Evolutionary conservation across 805 yeast species (phyloP), one percentile per base, ranked within the genome.

Genomic region (Diddensiella caesifluorescens): DNA sequence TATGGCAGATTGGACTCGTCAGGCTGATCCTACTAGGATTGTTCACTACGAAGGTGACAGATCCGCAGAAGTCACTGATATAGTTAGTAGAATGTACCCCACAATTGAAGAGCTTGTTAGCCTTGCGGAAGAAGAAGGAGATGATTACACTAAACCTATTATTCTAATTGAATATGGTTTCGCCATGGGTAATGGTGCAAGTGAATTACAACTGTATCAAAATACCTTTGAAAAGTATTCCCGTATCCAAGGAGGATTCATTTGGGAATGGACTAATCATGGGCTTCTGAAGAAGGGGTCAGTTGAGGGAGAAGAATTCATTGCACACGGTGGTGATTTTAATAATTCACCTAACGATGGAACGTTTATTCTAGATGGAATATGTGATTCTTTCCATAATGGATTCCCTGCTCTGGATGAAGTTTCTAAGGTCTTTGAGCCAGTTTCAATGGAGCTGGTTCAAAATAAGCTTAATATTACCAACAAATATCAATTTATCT

Each of bases 181-280:
- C 45, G 63, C 65, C n/a, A 62, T 62, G 66, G 66, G 66, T 12
- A 61, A 61, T 42, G 62, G 63, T 1, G 63, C 64, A 6, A 65
- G 66, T 2, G 51, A 52, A 5, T 25, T 59, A 27, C 44, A 50
- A 34, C 62, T 60, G 40, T 62, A 62, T 34, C 56, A 55, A 42
- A 63, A 60, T n/a, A 34, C 53, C 22, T 61, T 62, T 43, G 52
- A 59, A 18, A 46, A 54, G 20, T 32, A 55, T 34, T 51, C 50
- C 2, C 43, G 50, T 9, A 35, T 61, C 10, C 65, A 59, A 44
- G 66, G 66, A 16, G 66, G 66, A 9, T 62, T 60, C 42, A 49
- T 62, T 13, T 62, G 66, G 66, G 66, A 62, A 44, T 62, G 66
- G 66, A 56, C 59, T 13, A 61, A 60, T 39, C 66, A 62, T 43